Evolutionary conservation across 768 basidiomycete genomes (phyloP).

Genomic region (Baorangia bicolor): DNA sequence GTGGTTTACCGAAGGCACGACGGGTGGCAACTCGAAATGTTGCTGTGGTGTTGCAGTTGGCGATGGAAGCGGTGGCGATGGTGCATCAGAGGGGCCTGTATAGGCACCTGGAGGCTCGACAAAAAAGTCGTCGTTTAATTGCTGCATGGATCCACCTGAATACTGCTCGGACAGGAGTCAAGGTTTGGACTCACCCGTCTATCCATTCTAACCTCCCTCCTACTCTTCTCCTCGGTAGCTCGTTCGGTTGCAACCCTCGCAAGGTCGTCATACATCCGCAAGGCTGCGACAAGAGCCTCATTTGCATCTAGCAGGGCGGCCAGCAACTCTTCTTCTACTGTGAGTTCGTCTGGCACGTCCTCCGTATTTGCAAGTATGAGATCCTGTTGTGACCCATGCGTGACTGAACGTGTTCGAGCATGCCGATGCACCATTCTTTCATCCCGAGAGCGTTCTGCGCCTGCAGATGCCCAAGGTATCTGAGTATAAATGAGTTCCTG

Average conservation of each 20-base stretch:
- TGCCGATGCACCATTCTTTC: constrained; percentile 21
- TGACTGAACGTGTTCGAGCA: constrained; percentile 17
- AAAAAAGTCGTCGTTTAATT: constrained; percentile 24
- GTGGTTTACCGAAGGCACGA: constrained; percentile 34
- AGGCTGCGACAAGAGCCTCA: constrained; percentile 62
- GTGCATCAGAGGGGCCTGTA: constrained; percentile 31
- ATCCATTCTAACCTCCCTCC: constrained; percentile 64
- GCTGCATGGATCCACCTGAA: constrained; percentile 12
- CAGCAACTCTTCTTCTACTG: constrained; percentile 73
- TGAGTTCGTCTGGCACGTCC: constrained; percentile 45
- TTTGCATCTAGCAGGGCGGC: constrained; percentile 73
- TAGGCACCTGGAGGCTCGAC: constrained; percentile 19
- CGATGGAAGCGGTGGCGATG: constrained; percentile 27
- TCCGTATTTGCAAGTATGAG: constrained; percentile 26
- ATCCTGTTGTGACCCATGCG: constrained; percentile 23
- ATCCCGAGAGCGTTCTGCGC: constrained; percentile 68
- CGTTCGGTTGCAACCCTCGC: constrained; percentile 59
- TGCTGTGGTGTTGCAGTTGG: constrained; percentile 33
- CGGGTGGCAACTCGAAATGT: constrained; percentile 30
- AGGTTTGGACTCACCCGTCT: constrained; percentile 49
- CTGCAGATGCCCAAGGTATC: constrained; percentile 87
- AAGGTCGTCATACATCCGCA: constrained; percentile 77
- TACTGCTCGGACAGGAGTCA: constrained; percentile 17
- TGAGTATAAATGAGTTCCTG: constrained; percentile 85
- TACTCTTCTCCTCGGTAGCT: constrained; percentile 64